Base-by-base conservation (phyloP, 306 rosid species). In the Gynostemma pentaphyllum region DNA sequence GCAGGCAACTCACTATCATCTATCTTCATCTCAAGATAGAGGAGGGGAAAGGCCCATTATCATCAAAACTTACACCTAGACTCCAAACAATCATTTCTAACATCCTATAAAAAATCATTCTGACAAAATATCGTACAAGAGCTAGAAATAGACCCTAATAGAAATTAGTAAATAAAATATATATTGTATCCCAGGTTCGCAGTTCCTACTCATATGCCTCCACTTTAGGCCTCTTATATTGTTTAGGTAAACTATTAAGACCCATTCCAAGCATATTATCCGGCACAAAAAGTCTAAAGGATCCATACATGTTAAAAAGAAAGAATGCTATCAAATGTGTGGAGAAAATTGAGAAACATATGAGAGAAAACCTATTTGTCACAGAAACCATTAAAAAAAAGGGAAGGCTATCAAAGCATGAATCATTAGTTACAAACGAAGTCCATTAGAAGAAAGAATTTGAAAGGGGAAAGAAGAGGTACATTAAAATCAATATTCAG, bases 101-200 rank as follows among this genome's bases (percentile, higher is more conserved):
- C n/a, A n/a, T n/a, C n/a, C n/a, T n/a, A n/a, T n/a, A n/a, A 26
- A 55, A 21, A 55, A 7, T 4, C 9, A 12, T 57, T 34, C 18
- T 34, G 10, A 32, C 29, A 34, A 34, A 57, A 8, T 16, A 18
- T 15, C 64, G 42, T 18, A 32, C 16, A 27, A 34, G 13, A 56
- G 9, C 10, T 30, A 32, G n/a, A 56, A 16, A 2, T 32, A 4
- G 9, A 27, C 27, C 28, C 9, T 8, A 18, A 18, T 16, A 56
- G 37, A 56, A 32, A 18, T 56, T 56, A 9, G 63, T 34, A 56
- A 42, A 42, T n/a, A n/a, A n/a, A n/a, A n/a, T n/a, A 56, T n/a
- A 40, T 32, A n/a, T n/a, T 34, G 9, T 18, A 56, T 16, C 26
- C 36, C 23, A 1, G 24, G 24, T 30, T 55, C 62, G 30, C 13